phyloP scores from a whole-genome alignment of 75 land plant species.

The Pinus taeda region DNA sequence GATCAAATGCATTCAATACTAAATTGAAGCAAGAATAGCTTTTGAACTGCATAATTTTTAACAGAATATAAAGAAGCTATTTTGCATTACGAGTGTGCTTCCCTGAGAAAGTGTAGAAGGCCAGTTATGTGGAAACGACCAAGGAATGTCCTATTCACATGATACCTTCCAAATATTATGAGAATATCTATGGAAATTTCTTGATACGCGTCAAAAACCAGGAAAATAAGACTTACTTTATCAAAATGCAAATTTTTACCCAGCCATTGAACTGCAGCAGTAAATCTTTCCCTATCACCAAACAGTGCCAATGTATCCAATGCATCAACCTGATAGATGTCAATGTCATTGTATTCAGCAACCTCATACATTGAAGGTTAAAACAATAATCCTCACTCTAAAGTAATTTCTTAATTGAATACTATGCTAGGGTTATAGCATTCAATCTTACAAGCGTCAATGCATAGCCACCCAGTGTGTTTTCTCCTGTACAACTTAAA shows the following conservation, averaged over 20 bases:
- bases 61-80: neutral
- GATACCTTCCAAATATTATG: neutral
- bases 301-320: slow-evolving; percentile 89
- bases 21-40: neutral
- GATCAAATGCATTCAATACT: neutral
- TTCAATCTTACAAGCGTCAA: slow-evolving; percentile 72
- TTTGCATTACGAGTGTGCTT: neutral
- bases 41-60: neutral
- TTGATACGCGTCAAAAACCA: neutral
- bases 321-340: slow-evolving; percentile 73
- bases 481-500: slow-evolving; percentile 84
- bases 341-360: neutral
- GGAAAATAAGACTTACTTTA: slow-evolving; percentile 49
- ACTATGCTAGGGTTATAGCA: neutral
- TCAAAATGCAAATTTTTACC: slow-evolving; percentile 86
- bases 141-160: neutral
- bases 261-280: slow-evolving; percentile 82
- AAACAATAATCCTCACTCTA: slow-evolving; percentile 3
- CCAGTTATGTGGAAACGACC: neutral
- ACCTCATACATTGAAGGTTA: neutral
- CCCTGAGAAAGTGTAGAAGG: neutral
- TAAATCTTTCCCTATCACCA: slow-evolving; percentile 74
- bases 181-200: neutral
- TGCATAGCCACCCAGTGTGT: slow-evolving; percentile 94
- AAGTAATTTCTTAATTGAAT: neutral